Conservation (phyloP, 2,329 filamentous ascomycete genomes). For the Cladosporium sp. region DNA sequence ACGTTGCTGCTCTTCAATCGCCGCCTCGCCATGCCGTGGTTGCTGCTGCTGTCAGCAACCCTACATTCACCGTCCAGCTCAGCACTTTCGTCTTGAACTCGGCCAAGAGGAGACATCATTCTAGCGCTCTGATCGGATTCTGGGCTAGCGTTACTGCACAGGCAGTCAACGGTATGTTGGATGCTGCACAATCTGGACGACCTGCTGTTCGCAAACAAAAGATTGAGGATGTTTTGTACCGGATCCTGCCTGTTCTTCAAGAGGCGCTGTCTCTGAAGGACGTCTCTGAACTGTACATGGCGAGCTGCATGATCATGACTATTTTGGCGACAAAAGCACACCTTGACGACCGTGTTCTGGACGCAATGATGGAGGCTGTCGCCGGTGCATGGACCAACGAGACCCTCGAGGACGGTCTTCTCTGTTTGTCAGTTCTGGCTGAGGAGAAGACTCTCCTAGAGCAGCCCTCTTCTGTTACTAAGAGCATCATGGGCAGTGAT, state of each 20-base stretch:
- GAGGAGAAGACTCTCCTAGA: constrained; percentile 59
- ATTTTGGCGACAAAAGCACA: constrained; percentile 79
- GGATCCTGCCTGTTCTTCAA: constrained; percentile 65
- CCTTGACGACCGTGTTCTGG: constrained; percentile 74
- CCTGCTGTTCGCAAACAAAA: constrained; percentile 72
- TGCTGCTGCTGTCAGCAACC: constrained; percentile 75
- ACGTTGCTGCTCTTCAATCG: constrained; percentile 70
- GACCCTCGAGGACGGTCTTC: constrained; percentile 68
- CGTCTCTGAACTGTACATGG: constrained; percentile 74
- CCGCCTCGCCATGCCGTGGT: constrained; percentile 79
- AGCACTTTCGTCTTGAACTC: constrained; percentile 76
- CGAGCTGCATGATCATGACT: constrained; percentile 85
- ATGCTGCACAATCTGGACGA: constrained; percentile 71
- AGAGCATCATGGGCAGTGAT: constrained; percentile 4
- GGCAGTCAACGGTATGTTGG: constrained; percentile 76
- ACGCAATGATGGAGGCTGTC: constrained; percentile 85
- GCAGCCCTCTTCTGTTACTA: constrained; percentile 4
- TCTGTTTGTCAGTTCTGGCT: constrained; percentile 75
- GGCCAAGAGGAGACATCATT: constrained; percentile 67
- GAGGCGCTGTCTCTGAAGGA: constrained; percentile 72
- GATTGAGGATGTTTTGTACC: constrained; percentile 71
- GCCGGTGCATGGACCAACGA: constrained; percentile 71
- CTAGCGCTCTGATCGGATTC: constrained; percentile 76
- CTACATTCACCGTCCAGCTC: constrained; percentile 68
- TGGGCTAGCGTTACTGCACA: constrained; percentile 89